A percentile compares a stretch with the other conserved stretches of the same genome.
Conservation (phyloP, 345 rosid species). For the Brassica incana region DNA sequence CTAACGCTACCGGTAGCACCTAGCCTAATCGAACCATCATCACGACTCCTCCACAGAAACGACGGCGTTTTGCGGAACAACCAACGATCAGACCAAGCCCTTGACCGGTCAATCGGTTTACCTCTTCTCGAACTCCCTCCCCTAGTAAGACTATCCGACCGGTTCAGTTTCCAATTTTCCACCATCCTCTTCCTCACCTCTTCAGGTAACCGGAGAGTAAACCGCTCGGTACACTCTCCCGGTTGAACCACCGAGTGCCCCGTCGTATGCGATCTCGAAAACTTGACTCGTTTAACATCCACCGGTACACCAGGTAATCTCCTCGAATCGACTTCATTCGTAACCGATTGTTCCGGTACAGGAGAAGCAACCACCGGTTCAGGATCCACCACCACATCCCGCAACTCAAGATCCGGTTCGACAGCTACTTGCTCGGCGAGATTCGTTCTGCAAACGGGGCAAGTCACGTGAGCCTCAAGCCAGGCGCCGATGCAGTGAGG, state of each 20-base stretch:
- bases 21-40: conserved; percentile 39
- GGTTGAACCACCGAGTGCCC: conserved; percentile 43
- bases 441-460: conserved; percentile 92
- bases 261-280: conserved; percentile 40
- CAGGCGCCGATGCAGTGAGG: conserved; percentile 88
- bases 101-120: conserved; percentile 29
- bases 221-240: conserved; percentile 42
- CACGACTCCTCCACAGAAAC: conserved; percentile 37
- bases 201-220: conserved; percentile 43
- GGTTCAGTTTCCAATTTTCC: conserved; percentile 40
- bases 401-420: conserved; percentile 40
- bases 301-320: conserved; percentile 37
- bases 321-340: conserved; percentile 24
- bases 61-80: conserved; percentile 42
- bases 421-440: conserved; percentile 42
- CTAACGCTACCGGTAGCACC: conserved; percentile 37
- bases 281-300: conserved; percentile 34
- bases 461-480: conserved; percentile 81
- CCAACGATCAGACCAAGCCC: conserved; percentile 40
- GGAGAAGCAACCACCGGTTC: conserved; percentile 33
- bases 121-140: conserved; percentile 41
- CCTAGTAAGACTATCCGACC: conserved; percentile 35
- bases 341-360: conserved; percentile 5
- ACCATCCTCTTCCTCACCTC: conserved; percentile 40
- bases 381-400: background rate